Base-by-base conservation (phyloP, 2,329 filamentous ascomycete genomes). In the Helicocarpus griseus region DNA sequence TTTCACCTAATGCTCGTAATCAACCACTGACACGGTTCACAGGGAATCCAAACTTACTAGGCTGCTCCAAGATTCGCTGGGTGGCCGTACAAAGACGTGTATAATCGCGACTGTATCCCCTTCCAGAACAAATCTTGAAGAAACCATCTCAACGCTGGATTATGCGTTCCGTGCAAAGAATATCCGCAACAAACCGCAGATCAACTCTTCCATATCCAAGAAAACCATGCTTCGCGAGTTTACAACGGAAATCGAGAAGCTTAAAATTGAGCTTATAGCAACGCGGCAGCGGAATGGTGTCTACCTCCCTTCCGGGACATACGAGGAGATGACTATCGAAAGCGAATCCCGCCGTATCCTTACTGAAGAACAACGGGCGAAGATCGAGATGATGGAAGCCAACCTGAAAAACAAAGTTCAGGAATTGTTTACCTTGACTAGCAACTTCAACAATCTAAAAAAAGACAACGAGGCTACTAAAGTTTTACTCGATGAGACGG, bases 111-210 rank as follows among this genome's bases (percentile, higher is more conserved):
- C 93, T 0, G 80, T 98, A 38, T 97, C 93, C 2, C 90, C 93
- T 1, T 89, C 90, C 6, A 94, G 93, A 69, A 90, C 85, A 69
- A 98, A 97, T 61, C 76, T 98, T 1, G 93, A 98, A 64, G 93
- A 98, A 69, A 98, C 94, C 0, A 97, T 98, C 54, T 97, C 93
- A 0, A 98, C 94, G 0, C 78, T 98, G 1, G 93, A 98, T 67
- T 98, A 98, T 65, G 94, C 93, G 9, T 97, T 97, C 71, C 82
- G 93, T 44, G 93, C 93, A 14, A 98, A 98, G 75, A 97, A 98
- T 60, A 98, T 98, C 62, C 86, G 88, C 47, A 98, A 98, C 70
- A 96, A 96, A 69, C 94, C 93, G 0, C 93, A 98, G 64, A 78
- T 95, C 61, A 98, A 97, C 69, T 87, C 89, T 46, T 80, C 88